Evolutionary conservation across 176 grass and related monocot species (phyloP), one percentile per base, ranked within the genome.

Genomic region (Carex scoparia): DNA sequence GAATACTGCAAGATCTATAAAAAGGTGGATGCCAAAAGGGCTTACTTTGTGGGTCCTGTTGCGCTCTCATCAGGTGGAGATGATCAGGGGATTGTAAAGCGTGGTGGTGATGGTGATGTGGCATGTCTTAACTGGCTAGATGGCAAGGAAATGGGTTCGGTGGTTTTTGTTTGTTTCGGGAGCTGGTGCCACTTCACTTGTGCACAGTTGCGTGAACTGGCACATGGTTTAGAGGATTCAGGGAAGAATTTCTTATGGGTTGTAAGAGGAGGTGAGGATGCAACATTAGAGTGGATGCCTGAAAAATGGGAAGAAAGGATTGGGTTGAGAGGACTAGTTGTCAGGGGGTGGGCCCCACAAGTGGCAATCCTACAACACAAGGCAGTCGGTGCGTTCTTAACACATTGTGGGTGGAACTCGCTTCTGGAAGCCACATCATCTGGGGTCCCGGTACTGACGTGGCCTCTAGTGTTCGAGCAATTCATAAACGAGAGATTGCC

Each of bases 401-500:
- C 87, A 38, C 92, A 94, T 82, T 94, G 92, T 53, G 92, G 90
- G 1, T 94, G 92, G 92, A 94, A 91, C 87, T 91, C 92, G 27
- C 56, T 94, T 61, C 90, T 97, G 2, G 94, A 94, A 35, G 91
- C 95, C 1, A 86, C 82, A 44, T 40, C 91, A 46, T 89, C 85
- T 16, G 95, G 91, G 32, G 86, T 93, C 31, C 90, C 89, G 1
- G 84, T 93, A 69, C 84, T 98, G 61, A 93, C 95, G 2, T 98
- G 95, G 95, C 95, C 95, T 28, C 84, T 94, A n/a, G 91, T 93
- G 83, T 94, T 93, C 60, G 93, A 94, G 88, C 95, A 98, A 64
- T 98, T 98, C 92, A 93, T 94, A 88, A 94, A 93, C 69, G 95
- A 97, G 86, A 70, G 87, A 11, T 77, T 98, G 49, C 81, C 89